A percentile compares a stretch with the other conserved stretches of the same genome.
Evolutionary conservation across 2,329 filamentous ascomycete genomes (phyloP).

Genomic region (Penicillium fuscoglaucum): DNA sequence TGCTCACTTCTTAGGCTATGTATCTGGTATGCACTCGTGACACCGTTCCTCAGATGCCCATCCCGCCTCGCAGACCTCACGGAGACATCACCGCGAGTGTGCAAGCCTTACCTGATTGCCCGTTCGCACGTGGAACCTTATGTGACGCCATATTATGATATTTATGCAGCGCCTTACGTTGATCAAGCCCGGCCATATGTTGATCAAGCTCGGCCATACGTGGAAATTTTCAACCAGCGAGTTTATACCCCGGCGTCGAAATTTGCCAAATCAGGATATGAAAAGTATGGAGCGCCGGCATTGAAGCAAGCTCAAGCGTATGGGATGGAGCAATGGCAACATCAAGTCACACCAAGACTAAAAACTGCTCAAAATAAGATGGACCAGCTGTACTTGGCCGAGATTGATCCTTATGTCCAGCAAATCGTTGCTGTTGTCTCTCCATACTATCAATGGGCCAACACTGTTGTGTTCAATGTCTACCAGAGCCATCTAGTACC

Average conservation of each 20-base stretch:
- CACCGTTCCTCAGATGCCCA: constrained; percentile 80
- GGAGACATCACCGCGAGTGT: constrained; percentile 71
- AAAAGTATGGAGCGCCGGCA: constrained; percentile 72
- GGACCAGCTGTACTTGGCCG: constrained; percentile 66
- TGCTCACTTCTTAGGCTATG: constrained; percentile 57
- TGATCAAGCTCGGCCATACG: constrained; percentile 72
- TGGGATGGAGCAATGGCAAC: constrained; percentile 72
- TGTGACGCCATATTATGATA: constrained; percentile 79
- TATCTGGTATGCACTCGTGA: constrained; percentile 84
- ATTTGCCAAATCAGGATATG: constrained; percentile 61
- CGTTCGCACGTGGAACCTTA: constrained; percentile 70
- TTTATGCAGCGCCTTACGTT: constrained; percentile 81
- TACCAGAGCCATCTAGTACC: constrained; percentile 65
- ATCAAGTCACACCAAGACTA: constrained; percentile 73
- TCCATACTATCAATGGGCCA: constrained; percentile 76
- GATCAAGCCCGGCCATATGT: constrained; percentile 73
- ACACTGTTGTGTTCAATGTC: constrained; percentile 50
- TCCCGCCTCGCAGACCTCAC: constrained; percentile 65
- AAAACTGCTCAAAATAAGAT: constrained; percentile 62
- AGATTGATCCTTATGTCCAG: constrained; percentile 72
- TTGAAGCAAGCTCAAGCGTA: constrained; percentile 67
- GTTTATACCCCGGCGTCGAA: constrained; percentile 68
- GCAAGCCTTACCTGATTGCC: constrained; percentile 73
- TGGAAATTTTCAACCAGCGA: constrained; percentile 55
- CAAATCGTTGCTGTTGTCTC: constrained; percentile 57